Evolutionary conservation across 2,329 filamentous ascomycete genomes (phyloP).

Genomic region (Ramularia collo-cygni): DNA sequence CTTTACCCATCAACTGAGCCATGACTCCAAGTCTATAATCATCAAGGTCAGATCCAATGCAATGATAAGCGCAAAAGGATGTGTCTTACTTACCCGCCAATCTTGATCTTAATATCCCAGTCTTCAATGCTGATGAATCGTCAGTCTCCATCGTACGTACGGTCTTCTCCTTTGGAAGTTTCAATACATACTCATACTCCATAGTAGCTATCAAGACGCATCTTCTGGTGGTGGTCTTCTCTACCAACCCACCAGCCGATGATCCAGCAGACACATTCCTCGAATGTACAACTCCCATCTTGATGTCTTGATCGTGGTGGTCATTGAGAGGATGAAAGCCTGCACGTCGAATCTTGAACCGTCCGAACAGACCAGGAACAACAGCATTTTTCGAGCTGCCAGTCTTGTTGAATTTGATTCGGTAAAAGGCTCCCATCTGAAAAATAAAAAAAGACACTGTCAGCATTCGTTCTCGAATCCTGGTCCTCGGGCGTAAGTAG

Average conservation of each 20-base stretch:
- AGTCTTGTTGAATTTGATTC: conserved; percentile 52
- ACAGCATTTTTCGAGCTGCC: conserved; percentile 31
- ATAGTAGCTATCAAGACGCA: background rate
- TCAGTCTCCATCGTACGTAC: conserved; percentile 64
- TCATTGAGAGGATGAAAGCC: conserved; percentile 13
- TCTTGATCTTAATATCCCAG: conserved; percentile 55
- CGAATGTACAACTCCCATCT: conserved; percentile 7
- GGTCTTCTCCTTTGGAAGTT: conserved; percentile 27
- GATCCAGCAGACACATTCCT: conserved; percentile 8
- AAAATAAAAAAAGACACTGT: no score
- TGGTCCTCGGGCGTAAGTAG: no score
- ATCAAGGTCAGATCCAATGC: no score
- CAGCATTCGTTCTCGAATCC: no score
- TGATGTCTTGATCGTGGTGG: conserved; percentile 5
- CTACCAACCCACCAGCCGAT: conserved; percentile 10
- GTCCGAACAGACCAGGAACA: conserved; percentile 13
- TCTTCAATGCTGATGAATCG: conserved; percentile 44
- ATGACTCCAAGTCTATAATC: conserved; percentile 50
- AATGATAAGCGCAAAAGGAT: no score
- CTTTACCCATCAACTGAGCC: conserved; percentile 59
- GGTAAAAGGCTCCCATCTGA: conserved; percentile 46
- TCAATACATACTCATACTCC: conserved; percentile 14
- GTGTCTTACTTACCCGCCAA: conserved; percentile 44
- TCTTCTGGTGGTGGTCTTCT: conserved; percentile 5
- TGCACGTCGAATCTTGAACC: background rate